Percentiles rank a stretch among this genome's conserved stretches.
phyloP scores from a whole-genome alignment of 2,329 filamentous ascomycete genomes.

The Ceratocystis smalleyi region DNA sequence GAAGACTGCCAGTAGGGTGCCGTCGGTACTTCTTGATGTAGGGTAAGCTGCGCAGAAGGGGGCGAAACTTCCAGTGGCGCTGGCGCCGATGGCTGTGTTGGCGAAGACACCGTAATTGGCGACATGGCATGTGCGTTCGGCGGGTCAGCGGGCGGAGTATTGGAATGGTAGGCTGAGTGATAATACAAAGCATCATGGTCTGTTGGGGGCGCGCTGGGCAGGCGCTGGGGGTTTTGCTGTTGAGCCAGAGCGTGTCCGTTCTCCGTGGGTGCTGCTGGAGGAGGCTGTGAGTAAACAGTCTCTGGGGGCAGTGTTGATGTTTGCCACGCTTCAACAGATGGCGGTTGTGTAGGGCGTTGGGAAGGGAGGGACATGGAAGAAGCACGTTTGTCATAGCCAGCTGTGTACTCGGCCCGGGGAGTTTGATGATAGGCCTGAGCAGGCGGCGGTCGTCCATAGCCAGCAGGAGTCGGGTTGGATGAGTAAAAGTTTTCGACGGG shows the following conservation, averaged over 20 bases:
- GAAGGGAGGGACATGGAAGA: neutral
- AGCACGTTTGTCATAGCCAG: constrained; percentile 1
- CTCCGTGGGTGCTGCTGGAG: constrained; percentile 24
- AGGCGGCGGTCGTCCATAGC: constrained; percentile 1
- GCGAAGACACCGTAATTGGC: constrained; percentile 8
- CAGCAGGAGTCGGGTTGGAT: constrained; percentile 24
- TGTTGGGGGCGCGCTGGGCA: constrained; percentile 22
- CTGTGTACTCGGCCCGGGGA: neutral
- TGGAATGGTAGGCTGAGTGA: constrained; percentile 24
- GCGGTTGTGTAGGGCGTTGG: constrained; percentile 3
- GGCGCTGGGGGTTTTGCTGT: constrained; percentile 10
- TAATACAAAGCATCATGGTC: constrained; percentile 46
- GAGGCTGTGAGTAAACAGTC: constrained; percentile 25
- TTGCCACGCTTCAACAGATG: constrained; percentile 4
- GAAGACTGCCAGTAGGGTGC: constrained; percentile 11
- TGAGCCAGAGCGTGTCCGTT: neutral
- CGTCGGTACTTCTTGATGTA: constrained; percentile 18
- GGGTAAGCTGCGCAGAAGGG: neutral
- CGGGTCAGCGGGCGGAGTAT: constrained; percentile 10
- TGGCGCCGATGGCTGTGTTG: constrained; percentile 6
- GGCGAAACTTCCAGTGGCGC: constrained; percentile 11
- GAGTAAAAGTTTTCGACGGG: constrained; percentile 72
- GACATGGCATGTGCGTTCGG: constrained; percentile 19
- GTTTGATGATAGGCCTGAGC: constrained; percentile 6
- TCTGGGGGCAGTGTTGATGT: constrained; percentile 17